phyloP scores from a whole-genome alignment of 2,329 filamentous ascomycete species.

The Pestalotiopsis sp. region DNA sequence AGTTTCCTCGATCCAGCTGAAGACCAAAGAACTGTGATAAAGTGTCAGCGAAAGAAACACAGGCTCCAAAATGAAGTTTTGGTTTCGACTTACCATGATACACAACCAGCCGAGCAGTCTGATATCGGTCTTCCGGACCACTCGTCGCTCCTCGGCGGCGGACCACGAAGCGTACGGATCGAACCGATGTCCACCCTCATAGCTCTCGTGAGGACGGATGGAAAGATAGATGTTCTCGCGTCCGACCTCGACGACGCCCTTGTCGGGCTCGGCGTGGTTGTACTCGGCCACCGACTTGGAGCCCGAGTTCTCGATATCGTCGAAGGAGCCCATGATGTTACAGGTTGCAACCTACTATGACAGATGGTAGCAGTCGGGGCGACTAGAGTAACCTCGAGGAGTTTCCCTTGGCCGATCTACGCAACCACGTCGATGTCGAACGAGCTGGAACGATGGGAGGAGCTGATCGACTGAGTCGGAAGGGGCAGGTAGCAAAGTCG shows the following conservation, averaged over 20 bases:
- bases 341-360: not conserved
- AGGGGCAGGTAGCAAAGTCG: constrained; percentile 4
- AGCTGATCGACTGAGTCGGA: not conserved
- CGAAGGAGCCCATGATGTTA: constrained; percentile 14
- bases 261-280: constrained; percentile 4
- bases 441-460: constrained; percentile 5
- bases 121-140: constrained; percentile 57
- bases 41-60: not conserved
- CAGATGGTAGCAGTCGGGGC: not conserved
- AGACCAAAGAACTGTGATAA: constrained; percentile 57
- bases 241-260: constrained; percentile 33
- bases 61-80: no score
- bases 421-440: not conserved
- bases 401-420: not conserved
- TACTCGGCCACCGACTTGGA: not conserved
- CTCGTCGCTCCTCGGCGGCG: constrained; percentile 55
- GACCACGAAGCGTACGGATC: constrained; percentile 52
- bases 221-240: constrained; percentile 39
- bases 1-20: constrained; percentile 66
- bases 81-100: constrained; percentile 41
- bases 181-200: constrained; percentile 46
- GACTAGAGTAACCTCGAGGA: not conserved
- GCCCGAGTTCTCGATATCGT: constrained; percentile 14
- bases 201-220: constrained; percentile 34
- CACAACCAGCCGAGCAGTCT: constrained; percentile 45